Evolutionary conservation across 1,139 yeast species (phyloP), one percentile per base, ranked within the genome.

Genomic region (Nakaseomyces sp.): DNA sequence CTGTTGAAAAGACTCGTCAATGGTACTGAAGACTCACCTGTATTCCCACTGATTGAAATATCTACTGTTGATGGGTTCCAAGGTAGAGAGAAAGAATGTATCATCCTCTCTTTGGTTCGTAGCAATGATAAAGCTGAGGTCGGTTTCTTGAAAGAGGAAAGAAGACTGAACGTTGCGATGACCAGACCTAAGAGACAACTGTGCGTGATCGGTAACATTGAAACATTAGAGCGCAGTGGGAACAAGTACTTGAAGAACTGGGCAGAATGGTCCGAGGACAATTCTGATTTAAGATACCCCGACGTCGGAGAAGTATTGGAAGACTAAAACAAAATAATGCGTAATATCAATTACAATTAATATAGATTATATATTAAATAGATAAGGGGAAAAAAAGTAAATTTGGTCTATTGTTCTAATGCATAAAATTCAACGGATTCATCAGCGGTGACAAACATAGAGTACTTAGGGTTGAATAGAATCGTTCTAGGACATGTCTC

Each of bases 31-130:
- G 38, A 35, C 7, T 16, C 13, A 4, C 38, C 38, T 7, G 38
- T 35, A 9, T 72, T 72, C 50, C 81, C 81, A 28, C 73, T 72
- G 4, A 64, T 91, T 43, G 96, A 87, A 56, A 79, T 87, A 38
- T 83, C 91, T 37, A 84, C 91, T 0, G 88, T 87, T n/a, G 88
- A 86, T 64, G 95, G 93, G 16, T 88, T 84, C 58, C 96, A 88
- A 65, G 96, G 96, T 0, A 71, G 95, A 46, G 96, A 88, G 59
- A 88, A 88, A 58, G 94, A 88, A 48, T 80, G 85, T 22, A 82
- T 88, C 4, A 72, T 88, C 2, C 71, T 88, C n/a, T 77, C 94
- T 0, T 63, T 88, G 46, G 96, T 87, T 1, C 68, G 96, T 43
- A 82, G 93, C 13, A 88, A 88, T 57, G 73, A 73, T 39, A 55